phyloP scores from a whole-genome alignment of 441 rosid genomes.

The Corymbia calophylla region DNA sequence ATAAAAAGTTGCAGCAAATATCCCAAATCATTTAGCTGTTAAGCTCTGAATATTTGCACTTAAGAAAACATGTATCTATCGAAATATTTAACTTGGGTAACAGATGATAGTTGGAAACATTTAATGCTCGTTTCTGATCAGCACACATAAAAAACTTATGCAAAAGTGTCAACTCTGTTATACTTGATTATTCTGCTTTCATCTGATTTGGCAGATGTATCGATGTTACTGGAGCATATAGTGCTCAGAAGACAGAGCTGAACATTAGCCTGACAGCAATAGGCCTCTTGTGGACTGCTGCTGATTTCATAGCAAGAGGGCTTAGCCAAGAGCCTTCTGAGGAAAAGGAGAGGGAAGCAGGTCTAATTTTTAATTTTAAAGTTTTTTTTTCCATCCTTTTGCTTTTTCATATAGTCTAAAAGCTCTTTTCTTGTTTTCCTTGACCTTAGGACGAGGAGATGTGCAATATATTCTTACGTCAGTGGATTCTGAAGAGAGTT shows the following conservation, averaged over 20 bases:
- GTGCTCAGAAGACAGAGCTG: constrained; percentile 89
- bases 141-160: neutral
- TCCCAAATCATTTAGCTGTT: neutral
- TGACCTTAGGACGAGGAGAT: constrained; percentile 25
- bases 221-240: constrained; percentile 97
- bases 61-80: neutral
- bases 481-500: constrained; percentile 38
- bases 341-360: constrained; percentile 47
- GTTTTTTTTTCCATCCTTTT: neutral
- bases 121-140: neutral
- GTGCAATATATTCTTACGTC: constrained; percentile 24
- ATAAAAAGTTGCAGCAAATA: neutral
- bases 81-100: neutral
- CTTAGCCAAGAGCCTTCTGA: constrained; percentile 27
- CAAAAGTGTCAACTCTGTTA: neutral
- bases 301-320: constrained; percentile 90
- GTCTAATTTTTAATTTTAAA: constrained; percentile 16
- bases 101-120: neutral
- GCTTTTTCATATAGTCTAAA: neutral
- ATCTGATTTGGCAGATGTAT: constrained; percentile 70
- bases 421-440: neutral
- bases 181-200: neutral
- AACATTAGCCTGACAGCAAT: constrained; percentile 97
- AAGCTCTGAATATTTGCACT: neutral
- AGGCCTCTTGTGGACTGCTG: constrained; percentile 92